Base-by-base conservation (phyloP, 1,284 basidiomycete species). In the Wallemia mellicola region DNA sequence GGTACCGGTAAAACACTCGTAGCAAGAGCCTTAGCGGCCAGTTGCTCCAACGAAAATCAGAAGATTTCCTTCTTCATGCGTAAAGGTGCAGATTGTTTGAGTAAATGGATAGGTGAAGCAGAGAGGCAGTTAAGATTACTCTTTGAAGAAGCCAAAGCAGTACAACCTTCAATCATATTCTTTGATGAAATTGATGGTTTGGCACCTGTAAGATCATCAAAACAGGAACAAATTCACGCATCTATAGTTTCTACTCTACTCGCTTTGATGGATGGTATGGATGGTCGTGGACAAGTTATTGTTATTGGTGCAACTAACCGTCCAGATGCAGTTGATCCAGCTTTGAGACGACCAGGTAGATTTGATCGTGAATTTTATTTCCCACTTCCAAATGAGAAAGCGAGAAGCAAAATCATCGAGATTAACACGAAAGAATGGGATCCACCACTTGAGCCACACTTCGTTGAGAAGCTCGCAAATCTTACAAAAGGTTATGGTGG, bases 281-380 rank as follows among this genome's bases (percentile, higher is more conserved):
- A 99, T 64, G 92, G 92, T 1, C 79, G 94, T 61, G 88, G 71
- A 1, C 89, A 95, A 70, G 91, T 98, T 25, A 80, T 96, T n/a
- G 86, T 98, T 55, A 95, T 96, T 64, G 92, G 94, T 27, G 94
- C 94, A 1, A 99, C 94, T 9, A 99, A 99, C 68, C 72, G 94
- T 61, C 92, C 92, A 0, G 94, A 99, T 70, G 86, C 89, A 14
- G 82, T 99, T 60, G 94, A 99, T 69, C 89, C 94, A 28, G 94
- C 94, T 0, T 71, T 99, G 56, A 77, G 94, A 48, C 76, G 94
- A 30, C 94, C 94, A 0, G 94, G 94, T 15, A 76, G 94, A 61
- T 99, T 99, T 67, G 94, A 99, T 70, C 76, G 94, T 63, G 94
- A 99, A 70, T 98, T 99, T 70, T 98, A 95, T 72, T 98, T 99